phyloP scores from a whole-genome alignment of 176 grass and related monocot species.

The Avena eriantha region DNA sequence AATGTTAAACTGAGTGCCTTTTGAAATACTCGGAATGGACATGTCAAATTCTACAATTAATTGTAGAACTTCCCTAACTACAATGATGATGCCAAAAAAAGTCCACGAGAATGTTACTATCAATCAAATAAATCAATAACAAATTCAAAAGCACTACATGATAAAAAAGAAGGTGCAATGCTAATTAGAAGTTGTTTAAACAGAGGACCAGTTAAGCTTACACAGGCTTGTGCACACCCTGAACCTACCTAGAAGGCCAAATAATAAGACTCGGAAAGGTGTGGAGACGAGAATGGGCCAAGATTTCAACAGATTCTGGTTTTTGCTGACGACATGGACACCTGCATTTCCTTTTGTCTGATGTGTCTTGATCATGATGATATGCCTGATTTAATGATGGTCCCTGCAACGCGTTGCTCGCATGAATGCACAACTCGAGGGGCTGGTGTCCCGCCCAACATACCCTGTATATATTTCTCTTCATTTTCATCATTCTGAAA shows the following conservation, averaged over 20 bases:
- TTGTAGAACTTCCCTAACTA: too few relatives aligned
- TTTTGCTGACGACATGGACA: slow-evolving; percentile 34
- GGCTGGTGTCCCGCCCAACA: too few relatives aligned
- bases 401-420: neutral
- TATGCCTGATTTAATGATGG: slow-evolving; percentile 42
- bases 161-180: neutral
- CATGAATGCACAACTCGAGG: slow-evolving; percentile 19
- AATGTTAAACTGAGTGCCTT: neutral
- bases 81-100: too few relatives aligned
- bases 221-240: neutral
- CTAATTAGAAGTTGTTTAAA: neutral
- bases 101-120: neutral
- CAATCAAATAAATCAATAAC: neutral
- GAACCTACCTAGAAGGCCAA: neutral
- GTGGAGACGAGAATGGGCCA: neutral
- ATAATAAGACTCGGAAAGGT: neutral
- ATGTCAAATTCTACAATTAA: too few relatives aligned
- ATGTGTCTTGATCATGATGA: slow-evolving; percentile 36
- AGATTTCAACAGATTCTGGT: slow-evolving; percentile 30
- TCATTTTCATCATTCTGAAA: neutral
- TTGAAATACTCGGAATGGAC: neutral
- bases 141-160: neutral
- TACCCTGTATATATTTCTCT: neutral
- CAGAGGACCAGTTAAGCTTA: neutral
- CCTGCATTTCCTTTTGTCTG: slow-evolving; percentile 43